Evolutionary conservation across 139 green algal species (phyloP).

Genomic region (Asterochloris sp.): DNA sequence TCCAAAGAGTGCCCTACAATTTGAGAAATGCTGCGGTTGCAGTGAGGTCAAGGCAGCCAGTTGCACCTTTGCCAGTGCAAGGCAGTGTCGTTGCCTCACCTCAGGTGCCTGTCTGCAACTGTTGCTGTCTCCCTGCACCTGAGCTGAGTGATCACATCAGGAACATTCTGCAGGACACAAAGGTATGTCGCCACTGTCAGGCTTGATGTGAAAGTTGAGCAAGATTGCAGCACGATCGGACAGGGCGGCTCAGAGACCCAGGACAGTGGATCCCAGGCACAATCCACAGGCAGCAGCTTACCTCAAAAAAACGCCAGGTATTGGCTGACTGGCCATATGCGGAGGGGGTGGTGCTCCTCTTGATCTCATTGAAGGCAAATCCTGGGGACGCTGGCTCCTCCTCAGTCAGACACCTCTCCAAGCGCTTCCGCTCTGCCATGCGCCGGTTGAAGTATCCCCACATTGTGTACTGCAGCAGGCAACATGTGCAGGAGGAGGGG

Average conservation of each 20-base stretch:
- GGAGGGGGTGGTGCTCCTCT: constrained; percentile 1
- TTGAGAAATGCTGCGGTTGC: too few relatives aligned
- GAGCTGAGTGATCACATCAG: constrained; percentile 11
- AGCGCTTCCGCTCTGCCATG: constrained; percentile 11
- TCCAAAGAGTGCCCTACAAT: constrained; percentile 25
- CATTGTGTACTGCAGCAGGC: background rate
- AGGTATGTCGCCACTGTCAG: too few relatives aligned
- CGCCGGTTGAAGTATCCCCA: constrained; percentile 28
- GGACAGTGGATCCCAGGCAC: too few relatives aligned
- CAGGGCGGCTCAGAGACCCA: too few relatives aligned
- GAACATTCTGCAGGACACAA: constrained; percentile 1
- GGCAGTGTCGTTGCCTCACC: background rate
- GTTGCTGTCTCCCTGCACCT: constrained; percentile 20
- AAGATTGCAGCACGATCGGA: too few relatives aligned
- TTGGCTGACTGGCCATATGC: constrained; percentile 11
- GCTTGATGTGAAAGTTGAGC: too few relatives aligned
- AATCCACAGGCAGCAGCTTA: too few relatives aligned
- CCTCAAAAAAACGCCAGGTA: constrained; percentile 26
- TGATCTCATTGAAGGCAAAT: background rate
- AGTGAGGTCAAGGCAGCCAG: background rate
- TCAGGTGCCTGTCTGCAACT: constrained; percentile 25
- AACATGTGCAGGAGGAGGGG: too few relatives aligned
- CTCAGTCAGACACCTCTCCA: background rate
- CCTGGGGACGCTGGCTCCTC: constrained; percentile 1
- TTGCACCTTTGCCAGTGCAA: background rate